phyloP scores from a whole-genome alignment of 257 asterid genomes.

The Capsicum baccatum region DNA sequence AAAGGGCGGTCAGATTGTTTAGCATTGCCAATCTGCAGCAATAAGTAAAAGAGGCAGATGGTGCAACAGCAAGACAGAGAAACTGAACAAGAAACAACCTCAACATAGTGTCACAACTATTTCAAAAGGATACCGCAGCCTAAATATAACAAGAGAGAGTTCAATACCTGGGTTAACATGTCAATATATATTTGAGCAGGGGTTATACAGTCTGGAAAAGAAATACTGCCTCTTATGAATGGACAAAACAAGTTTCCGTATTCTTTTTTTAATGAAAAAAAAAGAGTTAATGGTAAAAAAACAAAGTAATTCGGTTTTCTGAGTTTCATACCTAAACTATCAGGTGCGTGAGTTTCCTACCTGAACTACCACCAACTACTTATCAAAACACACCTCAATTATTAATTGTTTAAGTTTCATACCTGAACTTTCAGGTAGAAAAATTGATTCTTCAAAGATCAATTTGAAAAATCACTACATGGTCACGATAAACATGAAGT shows the following conservation, averaged over 20 bases:
- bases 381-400: too few relatives aligned
- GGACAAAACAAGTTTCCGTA: background rate
- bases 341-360: too few relatives aligned
- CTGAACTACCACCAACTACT: too few relatives aligned
- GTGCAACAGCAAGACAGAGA: background rate
- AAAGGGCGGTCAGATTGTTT: background rate
- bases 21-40: background rate
- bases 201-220: background rate
- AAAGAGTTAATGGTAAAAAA: too few relatives aligned
- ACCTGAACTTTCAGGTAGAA: too few relatives aligned
- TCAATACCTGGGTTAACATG: background rate
- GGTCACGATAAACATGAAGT: too few relatives aligned
- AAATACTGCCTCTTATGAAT: slow-evolving; percentile 4
- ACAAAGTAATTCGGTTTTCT: too few relatives aligned
- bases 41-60: background rate
- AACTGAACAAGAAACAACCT: background rate
- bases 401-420: too few relatives aligned
- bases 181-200: background rate
- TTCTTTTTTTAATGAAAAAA: background rate
- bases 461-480: too few relatives aligned
- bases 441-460: too few relatives aligned
- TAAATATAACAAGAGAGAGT: background rate
- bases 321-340: too few relatives aligned
- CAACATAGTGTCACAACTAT: background rate
- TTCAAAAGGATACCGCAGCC: background rate